Conservation (phyloP, 352 stramenopile species). For the Globisporangium cystogenes region DNA sequence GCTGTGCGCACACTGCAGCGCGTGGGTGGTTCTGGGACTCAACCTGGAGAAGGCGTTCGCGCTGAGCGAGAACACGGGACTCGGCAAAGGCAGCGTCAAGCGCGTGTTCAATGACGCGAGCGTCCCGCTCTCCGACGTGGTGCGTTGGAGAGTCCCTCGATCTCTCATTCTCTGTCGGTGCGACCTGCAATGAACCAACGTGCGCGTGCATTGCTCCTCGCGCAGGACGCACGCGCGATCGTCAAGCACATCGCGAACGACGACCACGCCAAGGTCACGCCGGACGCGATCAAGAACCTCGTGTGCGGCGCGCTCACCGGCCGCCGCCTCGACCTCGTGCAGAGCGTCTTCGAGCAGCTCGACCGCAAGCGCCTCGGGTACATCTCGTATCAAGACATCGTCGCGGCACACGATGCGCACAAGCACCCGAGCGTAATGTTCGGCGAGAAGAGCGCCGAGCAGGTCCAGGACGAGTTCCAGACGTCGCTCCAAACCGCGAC, state of each 20-base stretch:
- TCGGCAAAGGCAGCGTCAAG: conserved; percentile 53
- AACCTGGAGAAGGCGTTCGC: conserved; percentile 40
- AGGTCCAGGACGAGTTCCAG: conserved; percentile 58
- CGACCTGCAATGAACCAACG: too few species aligned
- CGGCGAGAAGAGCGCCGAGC: conserved; percentile 40
- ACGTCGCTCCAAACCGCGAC: conserved; percentile 35
- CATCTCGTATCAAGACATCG: conserved; percentile 39
- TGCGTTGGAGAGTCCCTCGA: conserved; percentile 10
- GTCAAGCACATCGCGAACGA: conserved; percentile 26
- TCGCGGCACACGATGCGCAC: conserved; percentile 39
- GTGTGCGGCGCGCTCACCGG: conserved; percentile 44
- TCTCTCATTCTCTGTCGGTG: neutral
- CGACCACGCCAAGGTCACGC: conserved; percentile 34
- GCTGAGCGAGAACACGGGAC: conserved; percentile 26
- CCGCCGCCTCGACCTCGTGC: conserved; percentile 52
- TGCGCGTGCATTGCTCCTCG: neutral
- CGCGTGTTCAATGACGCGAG: conserved; percentile 42
- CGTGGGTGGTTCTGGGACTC: conserved; percentile 46
- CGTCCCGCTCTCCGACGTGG: conserved; percentile 54
- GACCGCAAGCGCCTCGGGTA: conserved; percentile 61
- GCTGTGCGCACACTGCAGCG: conserved; percentile 13
- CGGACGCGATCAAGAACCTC: conserved; percentile 51
- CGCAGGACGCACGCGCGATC: conserved; percentile 49
- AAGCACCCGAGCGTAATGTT: conserved; percentile 74
- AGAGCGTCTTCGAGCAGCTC: conserved; percentile 61